Evolutionary conservation across 1,284 basidiomycete genomes (phyloP), one percentile per base, ranked within the genome.

Genomic region (Leccinum huronense): DNA sequence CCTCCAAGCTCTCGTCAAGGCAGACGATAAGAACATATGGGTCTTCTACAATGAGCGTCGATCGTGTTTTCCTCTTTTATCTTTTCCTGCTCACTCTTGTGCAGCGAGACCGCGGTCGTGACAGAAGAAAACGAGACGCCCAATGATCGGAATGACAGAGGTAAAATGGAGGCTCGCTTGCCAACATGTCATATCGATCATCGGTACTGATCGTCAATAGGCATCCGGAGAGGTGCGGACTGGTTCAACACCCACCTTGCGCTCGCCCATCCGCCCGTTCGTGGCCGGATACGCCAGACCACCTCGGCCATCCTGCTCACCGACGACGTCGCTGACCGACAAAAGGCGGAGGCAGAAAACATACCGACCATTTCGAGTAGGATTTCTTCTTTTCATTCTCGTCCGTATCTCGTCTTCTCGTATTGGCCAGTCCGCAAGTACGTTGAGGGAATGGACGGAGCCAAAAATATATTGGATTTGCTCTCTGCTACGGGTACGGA

Each of bases 41-140:
- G 84, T 95, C 2, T 97, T 95, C 76, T 96, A 95, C 79, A 97
- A 97, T 72, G 95, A 97, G 75, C 95, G 90, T 75, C 77, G 90
- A 71, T 87, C 87, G 83, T 83, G 0, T 23, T 42, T 1, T 56
- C 16, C 11, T 60, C 2, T 56, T 14, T 7, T 1, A 1, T 19
- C 27, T 51, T 33, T 58, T 16, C 1, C 30, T 1, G 9, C 30
- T 73, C 30, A 74, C 38, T 1, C 58, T 60, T 3, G 23, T 33
- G 10, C 27, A 93, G 91, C 53, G 90, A 93, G 73, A 94, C 93
- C 0, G 90, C 90, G 0, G 83, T 93, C 3, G 80, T 90, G 19
- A 80, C 90, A 5, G 85, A 89, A 66, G 86, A 88, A 64, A 85
- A 81, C 3, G 94, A 96, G 76, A 87, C 86, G 0, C 90, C 94